Evolutionary conservation across 2,329 filamentous ascomycete genomes (phyloP).

Genomic region (Mycosphaerelloides madeirae): DNA sequence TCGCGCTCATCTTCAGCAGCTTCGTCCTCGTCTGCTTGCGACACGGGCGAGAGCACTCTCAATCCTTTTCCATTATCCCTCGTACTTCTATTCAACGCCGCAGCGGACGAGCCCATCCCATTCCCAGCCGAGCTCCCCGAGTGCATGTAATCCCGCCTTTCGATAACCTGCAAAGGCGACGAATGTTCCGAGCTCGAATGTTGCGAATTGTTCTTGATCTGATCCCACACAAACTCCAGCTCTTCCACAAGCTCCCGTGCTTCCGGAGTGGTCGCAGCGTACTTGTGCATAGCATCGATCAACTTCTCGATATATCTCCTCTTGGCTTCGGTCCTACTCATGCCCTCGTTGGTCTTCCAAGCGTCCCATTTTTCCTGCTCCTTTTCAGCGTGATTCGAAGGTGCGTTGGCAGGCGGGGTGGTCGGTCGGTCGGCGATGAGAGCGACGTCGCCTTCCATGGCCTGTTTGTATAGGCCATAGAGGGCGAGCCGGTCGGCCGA

Average conservation of each 20-base stretch:
- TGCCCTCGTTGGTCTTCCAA: conserved; percentile 81
- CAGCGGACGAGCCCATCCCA: conserved; percentile 23
- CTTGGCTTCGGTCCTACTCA: conserved; percentile 89
- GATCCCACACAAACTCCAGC: conserved; percentile 99
- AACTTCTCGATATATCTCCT: conserved; percentile 87
- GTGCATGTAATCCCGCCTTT: conserved; percentile 31
- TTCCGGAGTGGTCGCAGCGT: conserved; percentile 79
- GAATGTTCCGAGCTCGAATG: conserved; percentile 28
- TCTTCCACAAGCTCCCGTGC: conserved; percentile 84
- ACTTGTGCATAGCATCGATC: conserved; percentile 94
- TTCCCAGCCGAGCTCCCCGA: conserved; percentile 24
- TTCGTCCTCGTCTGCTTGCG: conserved; percentile 53
- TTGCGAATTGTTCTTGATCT: conserved; percentile 70
- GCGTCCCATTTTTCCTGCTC: conserved; percentile 63
- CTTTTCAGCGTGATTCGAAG: conserved; percentile 23
- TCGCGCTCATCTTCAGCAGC: conserved; percentile 38
- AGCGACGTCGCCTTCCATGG: conserved; percentile 96
- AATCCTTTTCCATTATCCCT: conserved; percentile 22
- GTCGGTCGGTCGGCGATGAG: conserved; percentile 85
- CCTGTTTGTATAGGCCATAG: conserved; percentile 98
- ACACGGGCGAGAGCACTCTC: conserved; percentile 75
- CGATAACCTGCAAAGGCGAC: conserved; percentile 28
- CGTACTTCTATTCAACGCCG: conserved; percentile 22
- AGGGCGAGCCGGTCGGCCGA: conserved; percentile 79
- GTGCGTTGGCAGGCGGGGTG: conserved; percentile 12